phyloP scores from a whole-genome alignment of 208 protist species.

The Vickermania spadyakhi region DNA sequence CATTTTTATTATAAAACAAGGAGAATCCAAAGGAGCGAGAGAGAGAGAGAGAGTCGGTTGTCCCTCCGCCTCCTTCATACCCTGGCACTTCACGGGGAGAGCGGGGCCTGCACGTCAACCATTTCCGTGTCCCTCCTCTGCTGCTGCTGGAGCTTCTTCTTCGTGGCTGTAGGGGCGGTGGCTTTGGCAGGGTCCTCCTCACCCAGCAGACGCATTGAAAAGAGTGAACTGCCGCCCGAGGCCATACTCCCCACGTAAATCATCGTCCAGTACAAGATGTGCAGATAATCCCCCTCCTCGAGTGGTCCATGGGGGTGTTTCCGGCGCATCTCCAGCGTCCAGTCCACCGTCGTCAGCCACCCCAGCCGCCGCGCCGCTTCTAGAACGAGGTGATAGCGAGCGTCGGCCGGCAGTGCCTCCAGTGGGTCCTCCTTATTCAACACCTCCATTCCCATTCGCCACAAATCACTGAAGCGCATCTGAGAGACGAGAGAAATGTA shows the following conservation, averaged over 20 bases:
- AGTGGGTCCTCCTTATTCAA: constrained; percentile 56
- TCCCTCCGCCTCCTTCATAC: no score
- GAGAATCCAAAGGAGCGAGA: no score
- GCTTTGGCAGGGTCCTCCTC: constrained; percentile 7
- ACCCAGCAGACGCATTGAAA: constrained; percentile 29
- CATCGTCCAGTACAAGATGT: constrained; percentile 50
- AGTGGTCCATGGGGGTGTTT: constrained; percentile 24
- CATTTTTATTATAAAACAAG: no score
- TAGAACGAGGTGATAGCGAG: constrained; percentile 43
- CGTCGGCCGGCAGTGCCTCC: constrained; percentile 37
- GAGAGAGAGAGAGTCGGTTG: no score
- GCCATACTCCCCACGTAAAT: constrained; percentile 34
- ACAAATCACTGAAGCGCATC: constrained; percentile 71
- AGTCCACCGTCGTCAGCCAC: constrained; percentile 47
- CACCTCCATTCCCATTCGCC: constrained; percentile 27
- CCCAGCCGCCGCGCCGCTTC: constrained; percentile 37
- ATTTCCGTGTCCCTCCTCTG: no score
- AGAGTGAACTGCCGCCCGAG: constrained; percentile 30
- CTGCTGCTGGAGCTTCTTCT: no score
- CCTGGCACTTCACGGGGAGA: no score
- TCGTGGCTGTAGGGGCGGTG: no score
- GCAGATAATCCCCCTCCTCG: constrained; percentile 39
- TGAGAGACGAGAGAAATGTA: constrained; percentile 55
- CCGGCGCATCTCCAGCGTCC: constrained; percentile 41
- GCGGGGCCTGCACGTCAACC: no score